Conservation (phyloP, 2,329 filamentous ascomycete genomes). For the Calonectria pteridis region DNA sequence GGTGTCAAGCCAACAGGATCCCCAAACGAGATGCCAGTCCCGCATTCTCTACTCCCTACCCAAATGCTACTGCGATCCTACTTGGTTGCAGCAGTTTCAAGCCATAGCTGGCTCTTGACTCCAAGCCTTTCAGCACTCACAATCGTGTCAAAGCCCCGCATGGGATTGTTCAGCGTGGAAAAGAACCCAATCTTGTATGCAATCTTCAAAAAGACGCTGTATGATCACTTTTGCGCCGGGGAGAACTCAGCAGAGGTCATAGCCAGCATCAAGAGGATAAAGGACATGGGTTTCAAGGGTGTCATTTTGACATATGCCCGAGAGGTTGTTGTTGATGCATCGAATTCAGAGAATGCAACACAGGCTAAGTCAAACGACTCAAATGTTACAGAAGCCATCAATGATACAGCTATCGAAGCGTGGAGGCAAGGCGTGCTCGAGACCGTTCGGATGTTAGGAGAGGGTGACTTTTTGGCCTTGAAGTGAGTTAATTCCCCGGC, state of each 20-base stretch:
- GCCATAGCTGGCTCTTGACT: slow-evolving; percentile 53
- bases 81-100: slow-evolving; percentile 58
- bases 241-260: slow-evolving; percentile 60
- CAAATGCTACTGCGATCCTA: slow-evolving; percentile 54
- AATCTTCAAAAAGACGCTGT: slow-evolving; percentile 63
- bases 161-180: slow-evolving; percentile 59
- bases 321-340: slow-evolving; percentile 54
- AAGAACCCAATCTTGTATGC: slow-evolving; percentile 61
- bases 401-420: slow-evolving; percentile 55
- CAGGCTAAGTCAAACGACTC: not conserved
- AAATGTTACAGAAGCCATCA: slow-evolving; percentile 52
- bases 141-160: slow-evolving; percentile 48
- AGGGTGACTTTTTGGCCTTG: slow-evolving; percentile 52
- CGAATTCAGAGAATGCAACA: slow-evolving; percentile 21
- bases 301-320: slow-evolving; percentile 69
- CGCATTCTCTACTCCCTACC: slow-evolving; percentile 48
- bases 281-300: slow-evolving; percentile 64
- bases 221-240: slow-evolving; percentile 69
- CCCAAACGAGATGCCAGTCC: slow-evolving; percentile 58
- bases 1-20: not conserved
- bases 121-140: slow-evolving; percentile 52
- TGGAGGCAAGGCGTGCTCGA: slow-evolving; percentile 50
- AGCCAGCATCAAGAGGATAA: slow-evolving; percentile 55
- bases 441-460: slow-evolving; percentile 47
- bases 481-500: slow-evolving; percentile 46